Evolutionary conservation across 192 early-diverging fungal genomes (phyloP).

Genomic region (Rhizophagus sp.): DNA sequence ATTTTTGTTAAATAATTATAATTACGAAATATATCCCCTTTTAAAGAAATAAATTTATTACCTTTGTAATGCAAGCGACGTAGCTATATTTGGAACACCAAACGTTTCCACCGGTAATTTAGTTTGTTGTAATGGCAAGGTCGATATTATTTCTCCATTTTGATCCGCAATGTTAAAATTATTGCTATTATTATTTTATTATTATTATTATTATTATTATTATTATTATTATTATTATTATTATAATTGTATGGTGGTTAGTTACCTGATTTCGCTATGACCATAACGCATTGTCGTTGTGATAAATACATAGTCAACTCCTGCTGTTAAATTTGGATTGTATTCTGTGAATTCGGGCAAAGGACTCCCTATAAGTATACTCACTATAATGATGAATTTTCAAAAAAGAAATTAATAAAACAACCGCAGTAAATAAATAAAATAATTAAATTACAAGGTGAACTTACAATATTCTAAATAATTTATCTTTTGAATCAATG

Average conservation of each 20-base stretch:
- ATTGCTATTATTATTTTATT: not conserved
- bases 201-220: too few relatives aligned
- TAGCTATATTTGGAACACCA: not conserved
- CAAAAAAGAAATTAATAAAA: not conserved
- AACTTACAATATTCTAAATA: not conserved
- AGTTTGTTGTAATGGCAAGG: not conserved
- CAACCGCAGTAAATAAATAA: not conserved
- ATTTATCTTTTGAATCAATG: conserved; percentile 1
- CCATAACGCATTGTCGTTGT: conserved; percentile 6
- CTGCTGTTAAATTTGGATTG: not conserved
- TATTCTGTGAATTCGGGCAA: not conserved
- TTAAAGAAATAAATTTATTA: not conserved
- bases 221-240: not conserved
- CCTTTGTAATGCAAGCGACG: not conserved
- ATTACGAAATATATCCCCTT: not conserved
- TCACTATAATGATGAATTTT: not conserved
- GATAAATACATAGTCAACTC: not conserved
- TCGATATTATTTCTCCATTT: not conserved
- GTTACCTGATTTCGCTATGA: conserved; percentile 7
- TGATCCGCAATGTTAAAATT: not conserved
- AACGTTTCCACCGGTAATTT: not conserved
- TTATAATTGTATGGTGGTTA: not conserved
- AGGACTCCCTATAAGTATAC: not conserved
- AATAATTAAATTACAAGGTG: not conserved
- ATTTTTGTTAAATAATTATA: not conserved